A percentile compares a stretch with the other conserved stretches of the same genome.
These are phyloP conservation scores for Wickerhamiella musiphila DNA, from an alignment of 805 yeast genomes.

Conservation along the genomic window DNA sequence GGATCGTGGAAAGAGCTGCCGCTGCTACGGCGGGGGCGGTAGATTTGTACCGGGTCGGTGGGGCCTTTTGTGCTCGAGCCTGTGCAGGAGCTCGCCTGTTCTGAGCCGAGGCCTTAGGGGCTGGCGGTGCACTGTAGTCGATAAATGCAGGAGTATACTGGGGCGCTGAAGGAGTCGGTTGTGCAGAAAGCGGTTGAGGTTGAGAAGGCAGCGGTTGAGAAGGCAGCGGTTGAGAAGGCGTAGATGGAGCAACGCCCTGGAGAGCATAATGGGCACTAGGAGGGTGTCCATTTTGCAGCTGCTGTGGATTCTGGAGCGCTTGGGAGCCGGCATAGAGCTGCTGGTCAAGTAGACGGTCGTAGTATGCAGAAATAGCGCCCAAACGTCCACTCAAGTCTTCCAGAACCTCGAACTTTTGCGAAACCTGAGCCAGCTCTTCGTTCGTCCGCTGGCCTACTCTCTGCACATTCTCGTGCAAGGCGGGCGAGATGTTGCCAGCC, in stretches of 20 bases:
- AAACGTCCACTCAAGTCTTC: constrained; percentile 15
- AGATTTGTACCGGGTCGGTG: no score
- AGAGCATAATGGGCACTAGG: no score
- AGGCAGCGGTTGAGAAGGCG: constrained; percentile 1
- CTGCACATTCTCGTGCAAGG: constrained; percentile 9
- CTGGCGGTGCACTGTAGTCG: not conserved
- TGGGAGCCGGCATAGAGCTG: constrained; percentile 10
- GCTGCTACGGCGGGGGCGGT: not conserved
- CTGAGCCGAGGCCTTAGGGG: not conserved
- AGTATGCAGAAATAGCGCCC: constrained; percentile 12
- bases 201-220: constrained; percentile 1
- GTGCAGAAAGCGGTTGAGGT: constrained; percentile 19
- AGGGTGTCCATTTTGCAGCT: no score
- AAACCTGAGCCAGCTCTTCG: constrained; percentile 10
- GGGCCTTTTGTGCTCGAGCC: no score
- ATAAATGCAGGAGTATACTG: not conserved
- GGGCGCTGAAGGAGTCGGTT: constrained; percentile 5
- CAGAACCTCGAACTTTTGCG: constrained; percentile 12
- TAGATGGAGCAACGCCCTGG: no score
- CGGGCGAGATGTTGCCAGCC: constrained; percentile 10
- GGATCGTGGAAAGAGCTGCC: not conserved
- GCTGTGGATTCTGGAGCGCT: not conserved
- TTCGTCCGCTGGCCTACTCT: constrained; percentile 13
- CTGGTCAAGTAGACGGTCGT: constrained; percentile 14
- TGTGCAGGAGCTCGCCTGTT: not conserved